Base-by-base conservation (phyloP, 768 basidiomycete species). In the Crassisporium funariophilum region DNA sequence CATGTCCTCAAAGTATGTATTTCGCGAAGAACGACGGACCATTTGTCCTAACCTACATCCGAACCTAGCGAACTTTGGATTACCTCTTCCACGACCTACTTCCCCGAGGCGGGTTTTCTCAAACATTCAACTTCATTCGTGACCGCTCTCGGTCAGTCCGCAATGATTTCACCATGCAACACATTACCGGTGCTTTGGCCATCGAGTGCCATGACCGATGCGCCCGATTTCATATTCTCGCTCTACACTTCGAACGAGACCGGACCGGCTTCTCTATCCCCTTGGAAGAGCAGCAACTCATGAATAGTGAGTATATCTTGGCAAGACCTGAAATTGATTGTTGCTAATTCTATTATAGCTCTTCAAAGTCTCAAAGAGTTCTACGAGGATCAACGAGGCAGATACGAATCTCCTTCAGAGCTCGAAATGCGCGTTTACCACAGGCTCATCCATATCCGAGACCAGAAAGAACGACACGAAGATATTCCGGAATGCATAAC, bases 361-460 rank as follows among this genome's bases (percentile, higher is more conserved):
- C 76, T 98, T 27, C 91, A 91, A 64, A 91, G 88, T 57, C 75
- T 98, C 45, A 93, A 91, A 65, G 90, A 98, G 60, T 94, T 92
- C 57, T 95, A 97, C 60, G 84, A 90, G 53, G 95, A 97, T 58
- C 84, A 89, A 47, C 74, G 82, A 0, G 77, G 74, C 7, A 67
- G 71, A 33, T 85, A 86, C 50, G 69, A 83, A 56, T 88, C 87
- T 8, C 82, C 87, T 0, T 88, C 87, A 29, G 95, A 98, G 60
- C 79, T 98, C 36, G 95, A 99, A 66, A 97, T 99, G 84, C 84
- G 91, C 23, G 84, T 97, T 1, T 99, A 98, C 67, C 91, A 95
- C 61, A 83, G 95, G 37, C 81, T 98, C 22, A 86, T 90, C 21
- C 92, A 97, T 58, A 86, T 98, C 35, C 84, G 91, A 21, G 89